phyloP scores from a whole-genome alignment of 2,329 filamentous ascomycete species.

The Trichoderma semiorbis region DNA sequence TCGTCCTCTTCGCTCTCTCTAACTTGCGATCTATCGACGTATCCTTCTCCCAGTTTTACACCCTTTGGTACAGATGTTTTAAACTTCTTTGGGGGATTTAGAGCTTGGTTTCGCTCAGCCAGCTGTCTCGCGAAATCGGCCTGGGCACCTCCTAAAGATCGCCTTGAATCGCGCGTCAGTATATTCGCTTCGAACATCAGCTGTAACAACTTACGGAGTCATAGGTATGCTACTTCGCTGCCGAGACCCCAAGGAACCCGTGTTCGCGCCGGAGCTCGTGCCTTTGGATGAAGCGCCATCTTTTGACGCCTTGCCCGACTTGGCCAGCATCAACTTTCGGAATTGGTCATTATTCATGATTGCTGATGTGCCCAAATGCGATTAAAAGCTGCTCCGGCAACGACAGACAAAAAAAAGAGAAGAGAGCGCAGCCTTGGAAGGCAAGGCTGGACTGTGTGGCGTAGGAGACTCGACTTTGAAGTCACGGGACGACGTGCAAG shows the following conservation, averaged over 20 bases:
- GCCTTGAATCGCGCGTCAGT: constrained; percentile 44
- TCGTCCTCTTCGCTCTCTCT: constrained; percentile 55
- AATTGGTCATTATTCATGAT: constrained; percentile 96
- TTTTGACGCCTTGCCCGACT: constrained; percentile 40
- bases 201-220: constrained; percentile 69
- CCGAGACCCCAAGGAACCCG: constrained; percentile 66
- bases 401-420: neutral
- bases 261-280: constrained; percentile 32
- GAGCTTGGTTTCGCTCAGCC: constrained; percentile 62
- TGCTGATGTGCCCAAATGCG: neutral
- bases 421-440: neutral
- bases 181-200: neutral
- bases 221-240: constrained; percentile 82
- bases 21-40: constrained; percentile 73
- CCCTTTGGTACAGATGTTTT: constrained; percentile 80
- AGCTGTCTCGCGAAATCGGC: constrained; percentile 81
- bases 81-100: constrained; percentile 66
- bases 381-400: neutral
- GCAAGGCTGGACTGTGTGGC: constrained; percentile 23
- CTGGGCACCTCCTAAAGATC: constrained; percentile 54
- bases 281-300: constrained; percentile 44
- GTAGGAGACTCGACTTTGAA: constrained; percentile 9
- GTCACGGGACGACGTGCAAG: constrained; percentile 43
- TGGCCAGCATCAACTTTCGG: constrained; percentile 66
- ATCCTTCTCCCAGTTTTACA: constrained; percentile 73